Base-by-base conservation (phyloP, 2,329 filamentous ascomycete species). In the Pseudocercospora vitis region DNA sequence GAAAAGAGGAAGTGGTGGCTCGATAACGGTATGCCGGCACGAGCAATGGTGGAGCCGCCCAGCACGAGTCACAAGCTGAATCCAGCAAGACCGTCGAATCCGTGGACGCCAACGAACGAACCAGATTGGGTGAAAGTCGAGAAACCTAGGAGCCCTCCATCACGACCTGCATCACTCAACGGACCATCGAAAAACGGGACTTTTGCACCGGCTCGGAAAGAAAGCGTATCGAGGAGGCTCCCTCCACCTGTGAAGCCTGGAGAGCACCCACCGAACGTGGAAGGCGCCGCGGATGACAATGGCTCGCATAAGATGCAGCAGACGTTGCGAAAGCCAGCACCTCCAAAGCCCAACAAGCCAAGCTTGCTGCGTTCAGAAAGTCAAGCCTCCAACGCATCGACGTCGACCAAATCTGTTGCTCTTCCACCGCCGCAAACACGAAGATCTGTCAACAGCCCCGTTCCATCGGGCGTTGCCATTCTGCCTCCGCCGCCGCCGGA, bases 101-200 rank as follows among this genome's bases (percentile, higher is more conserved):
- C 94, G 0, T 97, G 95, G 69, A 80, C 79, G 1, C 76, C 81
- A 0, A 85, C 81, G 1, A 79, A 86, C 26, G 89, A 95, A 69
- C 82, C 86, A 7, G 91, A 96, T 65, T 97, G 94, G 94, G 83
- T 95, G 29, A 72, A 76, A 54, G 71, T 78, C 3, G 68, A 71
- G 16, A 65, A 62, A 32, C 68, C 68, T 1, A 47, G 48, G 16
- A 59, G 49, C 7, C 57, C 60, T 21, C 58, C 63, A 2, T 59
- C 61, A 6, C 53, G 63, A n/a, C 21, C 56, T 8, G 31, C 58
- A 18, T 63, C 62, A 3, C 26, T 57, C 11, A 54, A 57, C 32
- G 12, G 9, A 16, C 48, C 53, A 35, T 14, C 24, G n/a, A 28
- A 19, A 11, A 31, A 45, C 29, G 42, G 42, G 9, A 7, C 24